Conservation (phyloP, 495 filamentous ascomycete genomes). For the Hyaloscypha hepaticicola region DNA sequence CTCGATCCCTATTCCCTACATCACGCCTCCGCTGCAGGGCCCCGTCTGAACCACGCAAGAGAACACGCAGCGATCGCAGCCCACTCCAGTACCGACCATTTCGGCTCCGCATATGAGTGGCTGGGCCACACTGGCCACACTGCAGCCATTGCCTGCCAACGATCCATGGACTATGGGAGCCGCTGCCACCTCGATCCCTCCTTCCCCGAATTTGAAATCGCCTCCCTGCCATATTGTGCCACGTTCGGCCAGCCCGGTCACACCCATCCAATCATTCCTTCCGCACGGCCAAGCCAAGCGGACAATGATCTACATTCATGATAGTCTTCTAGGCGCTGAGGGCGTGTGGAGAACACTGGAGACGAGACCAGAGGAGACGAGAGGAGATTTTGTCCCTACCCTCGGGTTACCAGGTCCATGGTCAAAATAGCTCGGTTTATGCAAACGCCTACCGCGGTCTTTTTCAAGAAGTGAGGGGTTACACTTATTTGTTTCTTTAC, state of each 20-base stretch:
- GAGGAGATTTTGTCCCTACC: neutral
- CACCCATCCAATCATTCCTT: neutral
- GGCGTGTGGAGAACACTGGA: neutral
- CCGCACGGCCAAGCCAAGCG: neutral
- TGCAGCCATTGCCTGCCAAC: no score
- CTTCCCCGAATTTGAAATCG: neutral
- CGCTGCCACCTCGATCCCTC: neutral
- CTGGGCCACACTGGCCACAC: no score
- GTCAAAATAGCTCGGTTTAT: neutral
- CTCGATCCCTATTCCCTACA: no score
- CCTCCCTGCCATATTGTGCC: neutral
- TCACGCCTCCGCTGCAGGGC: no score
- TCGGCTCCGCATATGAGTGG: no score
- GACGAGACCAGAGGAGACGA: no score
- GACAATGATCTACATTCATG: neutral
- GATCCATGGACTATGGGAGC: neutral
- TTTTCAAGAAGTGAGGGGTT: neutral
- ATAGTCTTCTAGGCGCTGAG: neutral
- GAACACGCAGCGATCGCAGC: no score
- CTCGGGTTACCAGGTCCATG: neutral
- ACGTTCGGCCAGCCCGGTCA: neutral
- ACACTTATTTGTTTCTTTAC: neutral
- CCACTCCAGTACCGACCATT: no score
- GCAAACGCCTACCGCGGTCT: neutral
- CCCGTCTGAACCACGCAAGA: no score